Conservation (phyloP, 345 rosid species). For the Xanthoceras sorbifolium region DNA sequence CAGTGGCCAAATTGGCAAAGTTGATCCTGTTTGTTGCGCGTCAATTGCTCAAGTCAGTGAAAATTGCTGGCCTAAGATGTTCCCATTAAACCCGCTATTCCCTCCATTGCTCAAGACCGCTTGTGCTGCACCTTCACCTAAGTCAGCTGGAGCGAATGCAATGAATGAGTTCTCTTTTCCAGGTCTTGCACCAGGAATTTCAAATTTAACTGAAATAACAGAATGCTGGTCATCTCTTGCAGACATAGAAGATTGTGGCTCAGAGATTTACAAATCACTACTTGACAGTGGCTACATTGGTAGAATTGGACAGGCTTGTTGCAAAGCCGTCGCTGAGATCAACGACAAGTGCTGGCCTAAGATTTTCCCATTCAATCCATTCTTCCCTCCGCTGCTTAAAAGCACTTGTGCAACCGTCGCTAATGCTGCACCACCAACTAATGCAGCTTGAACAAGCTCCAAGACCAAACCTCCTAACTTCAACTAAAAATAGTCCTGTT, state of each 20-base stretch:
- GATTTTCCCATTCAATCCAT: neutral
- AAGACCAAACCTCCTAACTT: neutral
- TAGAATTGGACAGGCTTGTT: neutral
- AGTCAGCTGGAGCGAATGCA: neutral
- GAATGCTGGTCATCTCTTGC: slow-evolving; percentile 1
- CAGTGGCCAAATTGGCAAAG: neutral
- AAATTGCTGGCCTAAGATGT: slow-evolving; percentile 17
- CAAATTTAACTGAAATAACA: neutral
- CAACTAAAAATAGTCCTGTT: no score
- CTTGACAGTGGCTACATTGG: neutral
- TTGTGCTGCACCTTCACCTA: neutral
- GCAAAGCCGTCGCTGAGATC: neutral
- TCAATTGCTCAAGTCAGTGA: neutral
- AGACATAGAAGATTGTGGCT: neutral
- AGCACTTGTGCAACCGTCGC: neutral
- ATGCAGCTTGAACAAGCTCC: neutral
- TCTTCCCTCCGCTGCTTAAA: slow-evolving; percentile 2
- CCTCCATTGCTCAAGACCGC: neutral
- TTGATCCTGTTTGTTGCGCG: slow-evolving; percentile 13
- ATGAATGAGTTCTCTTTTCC: neutral
- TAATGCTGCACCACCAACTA: neutral
- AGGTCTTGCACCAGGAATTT: neutral
- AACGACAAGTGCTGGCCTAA: slow-evolving; percentile 11
- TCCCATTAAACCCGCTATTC: neutral
- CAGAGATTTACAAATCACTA: neutral